Evolutionary conservation across 2,329 filamentous ascomycete species (phyloP), one percentile per base, ranked within the genome.

Genomic region (Acrodontium crateriforme): DNA sequence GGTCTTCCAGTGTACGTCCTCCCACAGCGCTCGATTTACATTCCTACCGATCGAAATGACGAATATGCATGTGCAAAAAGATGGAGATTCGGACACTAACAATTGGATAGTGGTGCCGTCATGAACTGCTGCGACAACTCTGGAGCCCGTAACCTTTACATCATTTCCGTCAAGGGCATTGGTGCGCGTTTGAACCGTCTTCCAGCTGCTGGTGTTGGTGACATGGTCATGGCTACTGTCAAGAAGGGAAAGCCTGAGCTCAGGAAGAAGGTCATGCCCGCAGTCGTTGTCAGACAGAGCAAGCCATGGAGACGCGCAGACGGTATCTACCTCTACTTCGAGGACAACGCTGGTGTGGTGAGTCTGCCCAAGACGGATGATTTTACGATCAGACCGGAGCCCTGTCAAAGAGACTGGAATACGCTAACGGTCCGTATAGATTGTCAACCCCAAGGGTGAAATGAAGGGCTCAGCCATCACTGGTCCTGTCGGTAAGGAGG

Each of bases 71-170:
- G 15, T 8, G n/a, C n/a, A n/a, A n/a, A 8, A 13, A 12, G 22
- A 13, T 24, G 9, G 15, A 8, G 18, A 12, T 12, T 8, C 11
- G 9, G 12, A 26, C 11, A 13, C 3, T 16, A 16, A 5, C 16
- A 8, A 13, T 14, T 9, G 14, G 14, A 37, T 35, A 94, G 85
- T 63, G 89, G 89, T 66, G 89, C 89, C 60, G 87, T 95, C 67
- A 92, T 98, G 83, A 98, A 98, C 75, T 98, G 89, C 78, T 82
- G 78, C 62, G 89, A 98, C 74, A 95, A 95, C 82, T 94, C 85
- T 39, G 87, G 87, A 57, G 87, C 87, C 57, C 84, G 50, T 39
- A 95, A 95, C 71, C 72, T 98, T 47, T 98, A 95, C 82, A 94
- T 95, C 75, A 95, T 98, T 71, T 80, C 87, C 63, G 87, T 98